These are phyloP conservation scores for Melanomma pulvis-pyrius DNA, from an alignment of 495 filamentous ascomycete species.

Conservation along the genomic window DNA sequence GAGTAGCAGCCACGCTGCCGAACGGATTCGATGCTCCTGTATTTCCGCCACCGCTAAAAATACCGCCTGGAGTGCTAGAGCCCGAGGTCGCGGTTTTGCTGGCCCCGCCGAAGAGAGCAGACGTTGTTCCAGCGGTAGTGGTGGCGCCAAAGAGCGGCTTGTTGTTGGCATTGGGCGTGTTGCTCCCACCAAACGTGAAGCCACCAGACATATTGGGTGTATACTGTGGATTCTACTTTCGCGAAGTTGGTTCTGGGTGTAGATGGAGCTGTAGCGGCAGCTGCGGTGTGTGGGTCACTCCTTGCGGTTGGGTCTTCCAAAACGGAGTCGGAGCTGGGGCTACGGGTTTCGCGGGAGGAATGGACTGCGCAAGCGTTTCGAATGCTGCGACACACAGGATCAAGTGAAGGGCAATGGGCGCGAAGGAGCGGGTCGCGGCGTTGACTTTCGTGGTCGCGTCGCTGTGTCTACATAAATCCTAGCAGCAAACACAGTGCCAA, in stretches of 20 bases:
- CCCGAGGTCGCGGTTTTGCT: conserved; percentile 18
- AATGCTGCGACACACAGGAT: not conserved
- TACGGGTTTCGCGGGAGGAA: not conserved
- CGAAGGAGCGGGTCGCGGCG: not conserved
- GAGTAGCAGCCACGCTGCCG: conserved; percentile 14
- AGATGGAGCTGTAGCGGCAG: not conserved
- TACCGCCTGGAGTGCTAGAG: conserved; percentile 11
- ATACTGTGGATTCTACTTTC: not conserved
- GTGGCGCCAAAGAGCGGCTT: conserved; percentile 21
- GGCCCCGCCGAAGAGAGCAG: conserved; percentile 17
- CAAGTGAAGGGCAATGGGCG: not conserved
- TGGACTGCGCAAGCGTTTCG: not conserved
- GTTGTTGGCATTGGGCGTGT: conserved; percentile 13
- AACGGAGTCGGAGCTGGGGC: not conserved
- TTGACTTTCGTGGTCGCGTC: not conserved
- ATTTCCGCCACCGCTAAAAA: conserved; percentile 4
- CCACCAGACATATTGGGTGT: conserved; percentile 12
- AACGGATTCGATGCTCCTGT: conserved; percentile 19
- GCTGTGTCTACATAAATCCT: not conserved
- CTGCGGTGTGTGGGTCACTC: not conserved
- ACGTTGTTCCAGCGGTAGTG: conserved; percentile 6
- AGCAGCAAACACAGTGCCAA: not conserved
- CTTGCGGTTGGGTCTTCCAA: not conserved
- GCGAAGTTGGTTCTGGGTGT: not conserved
- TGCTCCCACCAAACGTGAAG: not conserved